Base-by-base conservation (phyloP, 2,329 filamentous ascomycete species). In the Periconia sp. region DNA sequence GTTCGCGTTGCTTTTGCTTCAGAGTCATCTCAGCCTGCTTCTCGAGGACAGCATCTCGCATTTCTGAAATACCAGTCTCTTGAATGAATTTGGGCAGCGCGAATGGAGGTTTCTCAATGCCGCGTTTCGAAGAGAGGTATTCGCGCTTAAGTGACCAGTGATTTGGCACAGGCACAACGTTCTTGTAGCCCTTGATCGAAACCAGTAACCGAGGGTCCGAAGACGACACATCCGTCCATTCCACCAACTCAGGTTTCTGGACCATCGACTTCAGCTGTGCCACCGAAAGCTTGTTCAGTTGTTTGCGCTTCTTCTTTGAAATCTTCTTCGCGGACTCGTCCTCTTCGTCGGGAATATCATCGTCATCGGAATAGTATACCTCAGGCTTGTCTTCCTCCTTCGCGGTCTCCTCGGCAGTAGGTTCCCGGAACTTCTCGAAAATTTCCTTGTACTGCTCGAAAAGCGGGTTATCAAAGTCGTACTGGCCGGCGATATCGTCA, bases 131-230 rank as follows among this genome's bases (percentile, higher is more conserved):
- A 1, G 92, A 97, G 3, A 99, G 78, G 65, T 99, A 99, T 69
- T 99, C 94, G 55, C 94, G 85, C 76, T 99, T 99, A 42, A 99
- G 76, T 0, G 89, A 91, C 94, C 94, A 99, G 68, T 99, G 94
- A 4, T 81, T 79, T 2, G 94, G 94, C 1, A 99, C 94, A 1
- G 94, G 94, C 1, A 99, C 92, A 18, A 96, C 89, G 66, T 99
- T 99, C 56, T 92, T 85, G 67, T 95, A 89, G 3, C 89, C 87
- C 72, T 97, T 99, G 76, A 99, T 92, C 63, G 95, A 89, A 18
- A 97, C 89, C 9, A 99, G 81, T 30, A 97, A 77, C 42, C 87
- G 83, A 11, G 94, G 94, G 66, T 99, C 92, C 18, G 88, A 84
- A 1, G 94, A 92, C 12, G 90, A 95, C 10, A 89, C 89, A 66